Evolutionary conservation across 257 asterid genomes (phyloP), one percentile per base, ranked within the genome.

Genomic region (Scutellaria minor): DNA sequence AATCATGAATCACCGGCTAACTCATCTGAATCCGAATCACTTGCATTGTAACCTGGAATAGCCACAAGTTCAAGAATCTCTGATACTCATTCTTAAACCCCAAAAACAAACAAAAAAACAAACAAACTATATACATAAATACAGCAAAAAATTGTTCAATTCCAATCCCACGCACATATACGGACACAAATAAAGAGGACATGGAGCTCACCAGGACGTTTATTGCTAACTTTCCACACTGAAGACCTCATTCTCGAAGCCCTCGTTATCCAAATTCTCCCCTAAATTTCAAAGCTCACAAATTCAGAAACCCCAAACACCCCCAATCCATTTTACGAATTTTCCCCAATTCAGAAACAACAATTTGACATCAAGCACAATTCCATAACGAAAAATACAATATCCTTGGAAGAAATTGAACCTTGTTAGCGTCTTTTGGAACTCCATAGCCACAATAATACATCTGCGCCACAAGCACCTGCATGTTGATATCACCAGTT

Each of bases 21-120:
- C 58, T 87, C 84, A 69, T 90, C 93, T 6, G 95, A 86, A 82
- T 90, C 95, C 0, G 95, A 90, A 78, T 90, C 96, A 65, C 96
- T 90, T 27, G 88, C 93, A 75, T 85, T 90, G 76, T 90, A 90
- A 74, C 96, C 96, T 90, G 78, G 22, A 72, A 75, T 10, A 47
- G 18, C 56, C 71, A 48, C 10, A 72, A 31, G 18, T 60, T 27
- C 40, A 64, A 64, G 52, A 76, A 48, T 13, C 13, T 11, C n/a
- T 50, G 37, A 54, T 39, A 40, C n/a, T 40, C n/a, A 10, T 68
- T 15, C 9, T 40, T 27, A 6, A 2, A 62, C 45, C 18, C n/a
- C n/a, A n/a, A 18, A 18, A 10, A 48, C 27, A 22, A 15, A 41
- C 35, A 48, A 14, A 22, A 18, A 18, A 10, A 48, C 27, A 22